Percentiles rank a stretch among this genome's conserved stretches.
These are phyloP conservation scores for Fusarium gaditjirri DNA, from an alignment of 2,329 filamentous ascomycete genomes.

Conservation along the genomic window DNA sequence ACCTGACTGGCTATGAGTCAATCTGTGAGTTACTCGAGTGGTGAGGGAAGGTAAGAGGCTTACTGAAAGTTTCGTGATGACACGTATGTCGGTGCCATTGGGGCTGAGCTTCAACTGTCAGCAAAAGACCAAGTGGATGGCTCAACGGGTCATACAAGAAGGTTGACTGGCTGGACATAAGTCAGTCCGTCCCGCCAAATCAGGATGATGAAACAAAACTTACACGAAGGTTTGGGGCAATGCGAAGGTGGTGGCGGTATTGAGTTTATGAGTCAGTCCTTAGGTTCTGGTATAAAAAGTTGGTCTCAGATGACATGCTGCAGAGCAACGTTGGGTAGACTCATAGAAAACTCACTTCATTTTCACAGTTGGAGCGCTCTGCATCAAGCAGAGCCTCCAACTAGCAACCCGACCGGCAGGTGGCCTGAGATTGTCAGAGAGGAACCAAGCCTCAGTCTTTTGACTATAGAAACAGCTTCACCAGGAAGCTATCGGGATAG, in stretches of 20 bases:
- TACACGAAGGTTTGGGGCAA: background rate
- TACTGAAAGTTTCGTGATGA: background rate
- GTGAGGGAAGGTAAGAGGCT: background rate
- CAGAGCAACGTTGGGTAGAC: no score
- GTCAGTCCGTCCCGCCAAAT: background rate
- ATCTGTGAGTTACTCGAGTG: background rate
- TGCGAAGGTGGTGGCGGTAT: background rate
- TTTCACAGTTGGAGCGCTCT: background rate
- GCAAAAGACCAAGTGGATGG: background rate
- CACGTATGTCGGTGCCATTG: background rate
- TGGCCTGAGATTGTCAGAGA: background rate
- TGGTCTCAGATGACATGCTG: background rate
- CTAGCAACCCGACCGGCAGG: rapidly evolving
- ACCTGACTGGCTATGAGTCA: background rate
- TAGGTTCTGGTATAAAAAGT: background rate
- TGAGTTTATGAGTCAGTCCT: background rate
- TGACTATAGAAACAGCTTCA: background rate
- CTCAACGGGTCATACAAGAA: background rate
- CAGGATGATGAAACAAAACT: background rate
- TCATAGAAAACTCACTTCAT: no score
- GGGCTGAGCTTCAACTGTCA: background rate
- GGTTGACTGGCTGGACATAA: background rate
- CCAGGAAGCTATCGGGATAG: background rate
- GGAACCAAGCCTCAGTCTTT: background rate
- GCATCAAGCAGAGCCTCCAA: background rate